phyloP scores from a whole-genome alignment of 2,329 filamentous ascomycete genomes.

The Teratosphaeria viscida region DNA sequence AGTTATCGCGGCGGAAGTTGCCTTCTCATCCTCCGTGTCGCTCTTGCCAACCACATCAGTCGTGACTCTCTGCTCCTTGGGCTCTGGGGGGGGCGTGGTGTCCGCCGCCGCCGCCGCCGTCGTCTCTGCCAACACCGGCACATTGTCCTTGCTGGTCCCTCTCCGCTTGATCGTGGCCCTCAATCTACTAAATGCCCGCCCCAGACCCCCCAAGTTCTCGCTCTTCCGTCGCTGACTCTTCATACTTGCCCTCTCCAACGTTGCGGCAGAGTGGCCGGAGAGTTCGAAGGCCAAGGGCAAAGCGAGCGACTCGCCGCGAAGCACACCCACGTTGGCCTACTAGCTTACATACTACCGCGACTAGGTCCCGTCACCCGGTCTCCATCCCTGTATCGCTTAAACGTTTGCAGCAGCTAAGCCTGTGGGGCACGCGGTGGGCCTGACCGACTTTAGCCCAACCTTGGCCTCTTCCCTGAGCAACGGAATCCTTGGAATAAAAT shows the following conservation, averaged over 20 bases:
- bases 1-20: background rate
- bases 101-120: background rate
- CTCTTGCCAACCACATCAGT: background rate
- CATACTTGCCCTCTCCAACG: background rate
- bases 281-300: background rate
- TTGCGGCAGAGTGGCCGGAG: background rate
- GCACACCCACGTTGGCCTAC: background rate
- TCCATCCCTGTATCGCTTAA: background rate
- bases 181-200: slow-evolving; percentile 15
- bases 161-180: slow-evolving; percentile 13
- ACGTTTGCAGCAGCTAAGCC: background rate
- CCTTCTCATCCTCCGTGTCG: background rate
- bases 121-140: background rate
- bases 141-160: slow-evolving; percentile 5
- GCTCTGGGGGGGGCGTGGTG: background rate
- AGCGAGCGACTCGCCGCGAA: background rate
- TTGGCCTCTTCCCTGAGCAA: background rate
- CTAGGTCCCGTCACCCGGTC: background rate
- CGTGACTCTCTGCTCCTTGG: background rate
- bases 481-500: background rate
- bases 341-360: background rate
- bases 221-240: background rate
- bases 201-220: slow-evolving; percentile 12
- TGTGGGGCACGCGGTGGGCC: background rate
- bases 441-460: background rate